These are phyloP conservation scores for Ustilago lituana DNA, from an alignment of 1,284 basidiomycete genomes.

Conservation along the genomic window DNA sequence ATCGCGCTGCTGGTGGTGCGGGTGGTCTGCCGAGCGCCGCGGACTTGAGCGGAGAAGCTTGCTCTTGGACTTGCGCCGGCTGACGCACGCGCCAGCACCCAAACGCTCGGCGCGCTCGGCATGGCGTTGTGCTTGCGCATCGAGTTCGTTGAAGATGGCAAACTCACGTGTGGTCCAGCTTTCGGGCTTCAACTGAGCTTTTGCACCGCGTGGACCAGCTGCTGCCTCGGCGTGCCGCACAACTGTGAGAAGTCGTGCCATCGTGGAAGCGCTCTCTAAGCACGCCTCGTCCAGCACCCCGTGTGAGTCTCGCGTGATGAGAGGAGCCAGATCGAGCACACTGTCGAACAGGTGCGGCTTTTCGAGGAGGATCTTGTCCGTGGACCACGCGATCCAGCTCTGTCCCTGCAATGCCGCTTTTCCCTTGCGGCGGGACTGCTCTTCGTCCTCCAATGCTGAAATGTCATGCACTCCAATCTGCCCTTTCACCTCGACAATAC, in stretches of 20 bases:
- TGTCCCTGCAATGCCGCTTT: background rate
- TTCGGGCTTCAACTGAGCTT: slow-evolving; percentile 31
- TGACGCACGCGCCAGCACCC: slow-evolving; percentile 21
- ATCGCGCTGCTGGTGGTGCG: slow-evolving; percentile 2
- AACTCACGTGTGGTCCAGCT: slow-evolving; percentile 58
- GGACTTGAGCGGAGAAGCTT: slow-evolving; percentile 8
- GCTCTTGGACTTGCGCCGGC: slow-evolving; percentile 17
- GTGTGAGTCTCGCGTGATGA: slow-evolving; percentile 24
- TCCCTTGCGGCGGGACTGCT: slow-evolving; percentile 8
- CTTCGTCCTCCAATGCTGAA: slow-evolving; percentile 33
- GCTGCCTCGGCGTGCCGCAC: slow-evolving; percentile 3
- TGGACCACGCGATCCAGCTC: slow-evolving; percentile 60
- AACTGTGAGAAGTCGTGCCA: slow-evolving; percentile 16
- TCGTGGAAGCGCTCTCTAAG: slow-evolving; percentile 20
- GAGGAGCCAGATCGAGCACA: slow-evolving; percentile 52
- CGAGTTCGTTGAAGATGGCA: slow-evolving; percentile 53
- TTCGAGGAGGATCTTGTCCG: slow-evolving; percentile 58
- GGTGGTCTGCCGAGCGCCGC: slow-evolving; percentile 18
- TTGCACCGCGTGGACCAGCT: background rate
- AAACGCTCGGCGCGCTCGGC: slow-evolving; percentile 31
- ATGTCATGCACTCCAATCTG: slow-evolving; percentile 60
- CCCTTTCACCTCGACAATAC: slow-evolving; percentile 38
- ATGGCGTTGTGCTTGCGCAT: slow-evolving; percentile 42
- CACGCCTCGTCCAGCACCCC: slow-evolving; percentile 26
- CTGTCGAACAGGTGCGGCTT: slow-evolving; percentile 55